Base-by-base conservation (phyloP, 495 filamentous ascomycete species). In the Cercophora scortea region DNA sequence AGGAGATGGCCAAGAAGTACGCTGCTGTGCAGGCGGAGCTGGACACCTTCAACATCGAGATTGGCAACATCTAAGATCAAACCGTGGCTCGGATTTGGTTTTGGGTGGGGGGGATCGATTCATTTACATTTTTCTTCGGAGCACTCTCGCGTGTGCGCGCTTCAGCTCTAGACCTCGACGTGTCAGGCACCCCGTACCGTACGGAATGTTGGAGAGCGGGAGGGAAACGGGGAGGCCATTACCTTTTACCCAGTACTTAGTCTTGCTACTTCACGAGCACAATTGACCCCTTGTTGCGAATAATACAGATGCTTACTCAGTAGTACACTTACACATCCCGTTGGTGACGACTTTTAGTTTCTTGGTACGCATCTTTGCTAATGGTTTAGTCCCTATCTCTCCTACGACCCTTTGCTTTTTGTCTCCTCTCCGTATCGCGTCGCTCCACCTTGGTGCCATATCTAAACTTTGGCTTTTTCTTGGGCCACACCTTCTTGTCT, bases 1-100 rank as follows among this genome's bases (percentile, higher is more conserved):
- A 96, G 74, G 93, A 96, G 67, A 90, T 93, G 83, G 64, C 81
- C 55, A 86, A 90, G 83, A 95, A 95, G 74, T 86, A 90, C 77
- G 70, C 73, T 53, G 66, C 71, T n/a, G 76, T 90, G 53, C 82
- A 95, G 80, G 90, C 90, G 79, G 92, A 97, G 65, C 76, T 97
- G 50, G 87, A 94, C 56, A 85, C 92, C 51, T 86, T 97, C 72
- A 84, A 88, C 71, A 65, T 72, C 55, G 90, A 95, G 70, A 88
- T 98, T 68, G 86, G 84, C 78, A 90, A 88, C 71, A 89, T 97
- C 69, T 97, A 84, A 81, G 51, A 41, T 32, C 43, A 35, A 18
- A 42, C 51, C 19, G 39, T 36, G 25, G 48, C 18, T 34, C 42
- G 33, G 16, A 16, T 32, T 42, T 45, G 25, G 48, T 39, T 44